These are phyloP conservation scores for Lathyrus tuberosus DNA, from an alignment of 306 rosid genomes.

Conservation along the genomic window DNA sequence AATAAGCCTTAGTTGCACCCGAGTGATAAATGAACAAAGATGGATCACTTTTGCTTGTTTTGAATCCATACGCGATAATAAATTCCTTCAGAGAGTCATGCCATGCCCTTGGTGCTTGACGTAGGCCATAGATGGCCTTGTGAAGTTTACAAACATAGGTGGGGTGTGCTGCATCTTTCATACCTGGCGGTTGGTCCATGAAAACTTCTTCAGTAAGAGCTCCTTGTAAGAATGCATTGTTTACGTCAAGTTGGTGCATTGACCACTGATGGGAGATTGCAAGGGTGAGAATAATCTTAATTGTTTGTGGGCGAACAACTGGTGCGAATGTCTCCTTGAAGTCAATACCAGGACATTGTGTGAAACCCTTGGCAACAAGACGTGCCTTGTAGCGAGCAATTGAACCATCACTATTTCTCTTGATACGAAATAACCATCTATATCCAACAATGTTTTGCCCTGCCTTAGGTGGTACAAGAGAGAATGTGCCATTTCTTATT, in stretches of 20 bases:
- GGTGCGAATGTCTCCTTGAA: neutral
- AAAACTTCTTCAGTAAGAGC: neutral
- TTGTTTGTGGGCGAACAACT: neutral
- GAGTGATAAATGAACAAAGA: neutral
- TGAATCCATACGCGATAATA: neutral
- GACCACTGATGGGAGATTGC: neutral
- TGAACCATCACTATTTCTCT: neutral
- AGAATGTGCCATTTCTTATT: neutral
- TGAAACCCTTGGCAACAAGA: neutral
- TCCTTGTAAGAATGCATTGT: neutral
- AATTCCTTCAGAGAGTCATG: neutral
- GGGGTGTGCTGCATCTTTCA: neutral
- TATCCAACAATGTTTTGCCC: neutral
- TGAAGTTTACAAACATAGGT: neutral
- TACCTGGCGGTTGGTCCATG: neutral
- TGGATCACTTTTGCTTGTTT: neutral
- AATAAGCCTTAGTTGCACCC: neutral
- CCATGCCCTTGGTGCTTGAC: neutral
- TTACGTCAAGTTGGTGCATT: neutral
- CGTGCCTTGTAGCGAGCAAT: neutral
- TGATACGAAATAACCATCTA: neutral
- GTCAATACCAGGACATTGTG: neutral
- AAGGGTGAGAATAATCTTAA: neutral
- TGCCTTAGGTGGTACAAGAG: neutral
- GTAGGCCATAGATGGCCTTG: neutral